Evolutionary conservation across 164 flowering plant species (phyloP), one percentile per base, ranked within the genome.

Genomic region (Santalum album): DNA sequence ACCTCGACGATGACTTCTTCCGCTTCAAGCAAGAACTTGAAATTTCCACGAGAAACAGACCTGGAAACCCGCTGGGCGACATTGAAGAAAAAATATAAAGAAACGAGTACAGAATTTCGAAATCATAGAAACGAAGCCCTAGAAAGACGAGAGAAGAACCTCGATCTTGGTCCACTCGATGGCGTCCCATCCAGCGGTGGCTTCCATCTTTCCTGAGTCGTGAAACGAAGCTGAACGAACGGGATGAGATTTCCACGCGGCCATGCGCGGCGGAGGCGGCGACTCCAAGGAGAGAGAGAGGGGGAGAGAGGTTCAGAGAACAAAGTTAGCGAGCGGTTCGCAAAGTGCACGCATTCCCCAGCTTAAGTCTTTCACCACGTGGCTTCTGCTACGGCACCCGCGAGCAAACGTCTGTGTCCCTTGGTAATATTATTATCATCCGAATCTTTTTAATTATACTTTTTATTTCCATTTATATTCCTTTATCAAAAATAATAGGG

Each of bases 151-250:
- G 15, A 35, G 6, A 43, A n/a, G 22, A 3, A 92, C 97, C 77
- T 85, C 97, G 50, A 80, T 67, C 59, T 89, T 82, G 59, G 84
- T 81, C 94, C 95, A 92, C 49, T 92, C 96, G 53, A 89, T 57
- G 17, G 79, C 87, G 67, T 88, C 91, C 94, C 94, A 89, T 51
- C 86, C 73, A 7, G 80, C 81, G 21, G 89, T 62, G 23, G 69
- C 74, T 11, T 87, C 90, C 70, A 84, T 61, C 66, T 62, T 78
- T 52, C 73, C 77, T 42, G 73, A 46, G 34, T 72, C 73, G 0
- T 72, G 52, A n/a, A 65, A 63, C 9, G 80, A 69, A 3, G 58
- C 46, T 24, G 78, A 53, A 56, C 65, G 70, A n/a, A 56, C 49
- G 3, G 65, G 12, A 1, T 67, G 60, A 5, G 72, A 60, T 39